Conservation (phyloP, 202 grass and related monocot species). For the Sporobolus alterniflorus region DNA sequence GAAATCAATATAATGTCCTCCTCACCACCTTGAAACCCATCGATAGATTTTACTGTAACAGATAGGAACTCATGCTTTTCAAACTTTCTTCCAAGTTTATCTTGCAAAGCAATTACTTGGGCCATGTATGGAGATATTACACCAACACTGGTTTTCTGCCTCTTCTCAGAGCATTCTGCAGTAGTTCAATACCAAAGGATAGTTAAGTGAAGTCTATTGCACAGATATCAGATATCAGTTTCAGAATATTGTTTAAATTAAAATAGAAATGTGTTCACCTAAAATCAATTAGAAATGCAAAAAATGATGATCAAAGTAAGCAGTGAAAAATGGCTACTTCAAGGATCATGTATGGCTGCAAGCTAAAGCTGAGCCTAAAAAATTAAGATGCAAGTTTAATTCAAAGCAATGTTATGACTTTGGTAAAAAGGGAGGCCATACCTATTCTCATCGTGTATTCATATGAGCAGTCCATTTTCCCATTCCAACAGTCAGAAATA, state of each 20-base stretch:
- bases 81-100: slow-evolving; percentile 69
- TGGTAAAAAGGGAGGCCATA: not conserved
- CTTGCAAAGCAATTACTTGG: slow-evolving; percentile 78
- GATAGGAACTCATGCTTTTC: slow-evolving; percentile 63
- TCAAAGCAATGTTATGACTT: slow-evolving; percentile 13
- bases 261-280: not conserved
- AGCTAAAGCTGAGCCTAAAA: not conserved
- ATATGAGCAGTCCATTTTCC: no score
- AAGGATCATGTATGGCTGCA: not conserved
- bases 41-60: slow-evolving; percentile 77
- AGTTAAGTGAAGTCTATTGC: not conserved
- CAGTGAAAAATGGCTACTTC: not conserved
- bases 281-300: not conserved
- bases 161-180: slow-evolving; percentile 46
- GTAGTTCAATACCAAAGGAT: slow-evolving; percentile 27
- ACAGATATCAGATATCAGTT: not conserved
- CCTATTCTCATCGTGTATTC: slow-evolving; percentile 15
- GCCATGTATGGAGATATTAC: slow-evolving; percentile 90
- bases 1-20: slow-evolving; percentile 89
- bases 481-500: slow-evolving; percentile 9
- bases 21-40: slow-evolving; percentile 90
- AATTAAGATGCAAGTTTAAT: not conserved
- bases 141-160: slow-evolving; percentile 60
- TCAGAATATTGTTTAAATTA: not conserved
- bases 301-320: not conserved